Percentiles rank a stretch among this genome's conserved stretches.
phyloP scores from a whole-genome alignment of 2,329 filamentous ascomycete genomes.

The Fusarium annulatum region DNA sequence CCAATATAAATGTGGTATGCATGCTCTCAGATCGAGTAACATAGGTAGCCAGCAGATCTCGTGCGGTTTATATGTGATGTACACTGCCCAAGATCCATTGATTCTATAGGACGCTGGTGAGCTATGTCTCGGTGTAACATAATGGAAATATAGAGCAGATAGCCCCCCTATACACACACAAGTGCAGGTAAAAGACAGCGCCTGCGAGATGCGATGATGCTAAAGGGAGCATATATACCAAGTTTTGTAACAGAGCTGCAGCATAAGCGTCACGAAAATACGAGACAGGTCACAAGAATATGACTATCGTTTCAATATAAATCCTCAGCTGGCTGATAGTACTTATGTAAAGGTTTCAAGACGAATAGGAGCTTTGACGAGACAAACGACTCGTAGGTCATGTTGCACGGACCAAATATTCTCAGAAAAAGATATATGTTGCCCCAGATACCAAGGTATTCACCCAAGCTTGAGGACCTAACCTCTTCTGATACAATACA shows the following conservation, averaged over 20 bases:
- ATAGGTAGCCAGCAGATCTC: neutral
- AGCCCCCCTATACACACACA: neutral
- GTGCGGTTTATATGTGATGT: neutral
- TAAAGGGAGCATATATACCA: neutral
- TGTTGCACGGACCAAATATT: neutral
- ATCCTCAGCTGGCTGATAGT: neutral
- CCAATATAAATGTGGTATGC: neutral
- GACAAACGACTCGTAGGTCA: neutral
- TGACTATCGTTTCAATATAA: neutral
- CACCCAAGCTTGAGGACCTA: neutral
- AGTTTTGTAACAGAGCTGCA: no score
- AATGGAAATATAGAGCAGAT: neutral
- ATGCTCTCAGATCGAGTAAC: neutral
- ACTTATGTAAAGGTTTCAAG: neutral
- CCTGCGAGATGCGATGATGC: neutral
- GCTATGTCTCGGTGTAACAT: neutral
- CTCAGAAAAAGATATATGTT: neutral
- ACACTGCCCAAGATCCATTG: neutral
- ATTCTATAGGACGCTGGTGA: neutral
- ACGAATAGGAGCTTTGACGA: neutral
- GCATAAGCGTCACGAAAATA: neutral
- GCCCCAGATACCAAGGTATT: neutral
- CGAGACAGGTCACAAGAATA: neutral
- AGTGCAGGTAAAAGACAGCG: neutral
- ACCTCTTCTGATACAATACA: neutral